These are phyloP conservation scores for Micromonas pusilla DNA, from an alignment of 139 green algal genomes.

Conservation along the genomic window DNA sequence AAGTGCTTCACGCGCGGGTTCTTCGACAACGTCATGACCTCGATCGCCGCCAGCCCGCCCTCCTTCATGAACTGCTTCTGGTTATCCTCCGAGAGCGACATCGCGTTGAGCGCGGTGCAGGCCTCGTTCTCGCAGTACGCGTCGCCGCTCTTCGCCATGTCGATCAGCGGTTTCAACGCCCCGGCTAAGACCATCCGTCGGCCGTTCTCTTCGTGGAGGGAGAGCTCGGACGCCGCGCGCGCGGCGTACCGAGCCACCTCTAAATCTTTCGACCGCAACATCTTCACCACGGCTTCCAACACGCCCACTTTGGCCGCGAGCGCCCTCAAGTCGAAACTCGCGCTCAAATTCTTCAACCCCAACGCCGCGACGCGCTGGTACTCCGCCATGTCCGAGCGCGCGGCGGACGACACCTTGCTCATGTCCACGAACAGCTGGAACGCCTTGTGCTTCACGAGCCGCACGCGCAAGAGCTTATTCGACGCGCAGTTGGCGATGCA, in stretches of 20 bases:
- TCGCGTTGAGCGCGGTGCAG: background rate
- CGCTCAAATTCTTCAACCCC: conserved; percentile 5
- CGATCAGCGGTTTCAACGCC: conserved; percentile 1
- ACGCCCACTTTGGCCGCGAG: background rate
- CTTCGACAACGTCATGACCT: background rate
- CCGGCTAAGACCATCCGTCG: background rate
- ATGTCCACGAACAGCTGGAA: conserved; percentile 23
- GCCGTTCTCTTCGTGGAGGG: conserved; percentile 21
- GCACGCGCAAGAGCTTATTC: conserved; percentile 14
- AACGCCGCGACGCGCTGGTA: conserved; percentile 11
- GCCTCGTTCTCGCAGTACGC: background rate
- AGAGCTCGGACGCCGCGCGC: background rate
- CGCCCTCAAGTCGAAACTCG: background rate
- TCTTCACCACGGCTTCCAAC: conserved; percentile 4
- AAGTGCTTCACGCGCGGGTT: conserved; percentile 11
- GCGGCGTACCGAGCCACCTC: conserved; percentile 11
- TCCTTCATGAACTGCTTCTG: conserved; percentile 23
- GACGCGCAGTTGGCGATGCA: conserved; percentile 13
- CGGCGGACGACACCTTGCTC: background rate
- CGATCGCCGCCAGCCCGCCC: background rate
- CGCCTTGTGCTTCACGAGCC: conserved; percentile 9
- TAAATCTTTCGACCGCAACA: background rate
- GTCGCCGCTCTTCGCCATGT: conserved; percentile 14
- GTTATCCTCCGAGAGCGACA: conserved; percentile 13
- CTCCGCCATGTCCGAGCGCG: conserved; percentile 10